Conservation (phyloP, 2,329 filamentous ascomycete genomes). For the Colletotrichum destructivum region DNA sequence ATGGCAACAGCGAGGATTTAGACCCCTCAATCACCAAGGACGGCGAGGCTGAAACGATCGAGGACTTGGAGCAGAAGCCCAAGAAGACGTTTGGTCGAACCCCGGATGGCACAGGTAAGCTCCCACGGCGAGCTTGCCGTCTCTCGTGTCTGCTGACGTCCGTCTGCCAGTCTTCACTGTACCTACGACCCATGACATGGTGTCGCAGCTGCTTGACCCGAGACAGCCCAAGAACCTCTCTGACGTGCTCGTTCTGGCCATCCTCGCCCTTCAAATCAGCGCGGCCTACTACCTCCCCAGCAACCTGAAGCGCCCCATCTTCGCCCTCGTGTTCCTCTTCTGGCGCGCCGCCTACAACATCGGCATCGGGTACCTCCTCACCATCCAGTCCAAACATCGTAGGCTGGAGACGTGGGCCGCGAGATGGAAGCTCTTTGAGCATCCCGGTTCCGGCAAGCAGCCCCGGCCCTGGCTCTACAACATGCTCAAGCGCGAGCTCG, state of each 20-base stretch:
- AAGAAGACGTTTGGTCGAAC: slow-evolving; percentile 93
- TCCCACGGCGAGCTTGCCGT: slow-evolving; percentile 1
- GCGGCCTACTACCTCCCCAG: slow-evolving; percentile 81
- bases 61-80: slow-evolving; percentile 47
- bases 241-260: slow-evolving; percentile 83
- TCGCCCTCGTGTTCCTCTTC: slow-evolving; percentile 88
- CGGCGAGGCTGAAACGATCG: slow-evolving; percentile 15
- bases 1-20: slow-evolving; percentile 24
- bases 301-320: slow-evolving; percentile 79
- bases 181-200: slow-evolving; percentile 98
- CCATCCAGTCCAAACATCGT: slow-evolving; percentile 90
- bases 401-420: slow-evolving; percentile 90
- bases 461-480: slow-evolving; percentile 86
- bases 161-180: slow-evolving; percentile 87
- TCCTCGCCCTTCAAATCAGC: slow-evolving; percentile 82
- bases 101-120: slow-evolving; percentile 89
- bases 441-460: slow-evolving; percentile 85
- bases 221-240: slow-evolving; percentile 96
- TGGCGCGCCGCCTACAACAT: slow-evolving; percentile 95
- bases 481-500: slow-evolving; percentile 89
- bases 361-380: slow-evolving; percentile 91
- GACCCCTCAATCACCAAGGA: slow-evolving; percentile 17
- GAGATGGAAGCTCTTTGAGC: slow-evolving; percentile 88
- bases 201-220: slow-evolving; percentile 95
- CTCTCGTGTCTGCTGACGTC: slow-evolving; percentile 12